phyloP scores from a whole-genome alignment of 169 alveolate species.

The Plasmodium chabaudi region DNA sequence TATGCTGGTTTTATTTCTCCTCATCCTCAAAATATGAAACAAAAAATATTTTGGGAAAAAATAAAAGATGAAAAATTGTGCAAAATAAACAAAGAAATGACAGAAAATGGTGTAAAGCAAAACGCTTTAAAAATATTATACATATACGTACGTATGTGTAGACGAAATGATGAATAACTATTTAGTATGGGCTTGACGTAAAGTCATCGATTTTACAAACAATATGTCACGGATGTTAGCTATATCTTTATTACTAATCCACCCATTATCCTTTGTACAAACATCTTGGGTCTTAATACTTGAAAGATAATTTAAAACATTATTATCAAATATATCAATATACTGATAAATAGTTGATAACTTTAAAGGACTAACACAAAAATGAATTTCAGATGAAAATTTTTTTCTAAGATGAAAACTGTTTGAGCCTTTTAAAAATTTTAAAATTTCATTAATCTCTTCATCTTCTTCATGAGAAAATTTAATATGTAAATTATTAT shows the following conservation, averaged over 20 bases:
- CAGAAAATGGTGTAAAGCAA: too few relatives aligned
- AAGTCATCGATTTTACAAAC: slow-evolving; percentile 39
- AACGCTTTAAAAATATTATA: background rate
- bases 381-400: slow-evolving; percentile 91
- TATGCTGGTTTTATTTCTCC: too few relatives aligned
- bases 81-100: too few relatives aligned
- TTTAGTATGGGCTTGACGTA: slow-evolving; percentile 56
- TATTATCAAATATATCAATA: slow-evolving; percentile 85
- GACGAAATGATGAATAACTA: background rate
- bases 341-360: slow-evolving; percentile 83
- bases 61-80: too few relatives aligned
- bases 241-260: slow-evolving; percentile 66
- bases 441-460: slow-evolving; percentile 44
- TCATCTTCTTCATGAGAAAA: slow-evolving; percentile 43
- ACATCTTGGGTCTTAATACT: slow-evolving; percentile 62
- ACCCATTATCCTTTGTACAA: slow-evolving; percentile 70
- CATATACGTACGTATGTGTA: background rate
- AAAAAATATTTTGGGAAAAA: too few relatives aligned
- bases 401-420: slow-evolving; percentile 92
- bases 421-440: slow-evolving; percentile 76
- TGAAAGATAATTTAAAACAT: slow-evolving; percentile 85
- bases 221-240: slow-evolving; percentile 64
- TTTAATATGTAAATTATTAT: slow-evolving; percentile 88
- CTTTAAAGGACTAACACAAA: slow-evolving; percentile 85
- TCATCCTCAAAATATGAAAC: too few relatives aligned